Percentiles rank a stretch among this genome's conserved stretches.
Evolutionary conservation across 116 monocot genomes (phyloP).

Genomic region (Posidonia oceanica): DNA sequence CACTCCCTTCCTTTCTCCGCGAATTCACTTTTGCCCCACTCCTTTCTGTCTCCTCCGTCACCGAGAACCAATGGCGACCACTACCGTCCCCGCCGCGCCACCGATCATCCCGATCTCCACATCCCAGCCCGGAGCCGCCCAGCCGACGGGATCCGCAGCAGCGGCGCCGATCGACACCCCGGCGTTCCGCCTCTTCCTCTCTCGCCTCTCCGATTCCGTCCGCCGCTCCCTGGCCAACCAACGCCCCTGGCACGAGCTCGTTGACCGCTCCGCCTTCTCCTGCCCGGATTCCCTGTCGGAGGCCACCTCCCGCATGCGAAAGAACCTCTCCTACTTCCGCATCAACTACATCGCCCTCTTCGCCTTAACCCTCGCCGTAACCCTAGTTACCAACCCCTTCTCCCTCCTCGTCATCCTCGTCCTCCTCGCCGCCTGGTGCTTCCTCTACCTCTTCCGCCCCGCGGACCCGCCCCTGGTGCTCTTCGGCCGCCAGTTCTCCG

Average conservation of each 20-base stretch:
- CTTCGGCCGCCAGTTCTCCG: slow-evolving; percentile 53
- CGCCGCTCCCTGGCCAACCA: slow-evolving; percentile 32
- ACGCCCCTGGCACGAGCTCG: slow-evolving; percentile 57
- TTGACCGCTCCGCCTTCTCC: slow-evolving; percentile 48
- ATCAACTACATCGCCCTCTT: slow-evolving; percentile 72
- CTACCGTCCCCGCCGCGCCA: slow-evolving; percentile 4
- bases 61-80: neutral
- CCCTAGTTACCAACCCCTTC: slow-evolving; percentile 50
- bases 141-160: slow-evolving; percentile 3
- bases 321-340: slow-evolving; percentile 84
- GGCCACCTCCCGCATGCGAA: slow-evolving; percentile 66
- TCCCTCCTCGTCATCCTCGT: slow-evolving; percentile 44
- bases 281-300: slow-evolving; percentile 81
- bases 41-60: too few species aligned
- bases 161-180: slow-evolving; percentile 18
- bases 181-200: slow-evolving; percentile 33
- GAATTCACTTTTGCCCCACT: too few species aligned
- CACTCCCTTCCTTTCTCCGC: too few species aligned
- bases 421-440: slow-evolving; percentile 51
- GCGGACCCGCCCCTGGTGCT: slow-evolving; percentile 43
- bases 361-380: slow-evolving; percentile 35
- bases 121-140: neutral
- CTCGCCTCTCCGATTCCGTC: slow-evolving; percentile 35
- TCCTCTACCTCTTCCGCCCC: slow-evolving; percentile 62
- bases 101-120: slow-evolving; percentile 20